phyloP scores from a whole-genome alignment of 768 basidiomycete genomes.

The Lactarius quietus region DNA sequence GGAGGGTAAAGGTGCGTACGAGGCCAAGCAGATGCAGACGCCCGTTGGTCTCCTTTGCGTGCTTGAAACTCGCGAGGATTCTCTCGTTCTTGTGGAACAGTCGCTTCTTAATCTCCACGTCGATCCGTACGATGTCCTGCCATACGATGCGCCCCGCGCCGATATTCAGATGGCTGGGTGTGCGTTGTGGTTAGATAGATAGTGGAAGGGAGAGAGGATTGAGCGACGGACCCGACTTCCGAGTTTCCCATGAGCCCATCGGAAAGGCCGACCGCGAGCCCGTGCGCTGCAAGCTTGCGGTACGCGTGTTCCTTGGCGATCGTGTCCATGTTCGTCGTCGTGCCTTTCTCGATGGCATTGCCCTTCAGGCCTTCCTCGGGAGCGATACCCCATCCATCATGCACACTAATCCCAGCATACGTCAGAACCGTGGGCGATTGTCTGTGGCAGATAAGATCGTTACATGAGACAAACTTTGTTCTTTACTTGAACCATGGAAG shows the following conservation, averaged over 20 bases:
- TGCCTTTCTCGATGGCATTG: constrained; percentile 82
- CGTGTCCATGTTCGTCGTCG: constrained; percentile 85
- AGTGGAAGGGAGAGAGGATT: background rate
- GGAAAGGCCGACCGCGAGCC: constrained; percentile 86
- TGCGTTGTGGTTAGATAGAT: background rate
- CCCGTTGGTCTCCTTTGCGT: constrained; percentile 78
- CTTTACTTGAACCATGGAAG: constrained; percentile 54
- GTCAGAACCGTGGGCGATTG: background rate
- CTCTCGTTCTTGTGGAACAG: constrained; percentile 76
- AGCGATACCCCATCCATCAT: constrained; percentile 95
- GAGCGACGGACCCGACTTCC: constrained; percentile 77
- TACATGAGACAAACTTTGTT: constrained; percentile 93
- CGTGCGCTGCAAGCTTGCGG: constrained; percentile 76
- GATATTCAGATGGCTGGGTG: constrained; percentile 83
- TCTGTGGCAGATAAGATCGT: constrained; percentile 28
- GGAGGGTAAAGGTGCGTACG: constrained; percentile 39
- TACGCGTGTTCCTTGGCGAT: constrained; percentile 74
- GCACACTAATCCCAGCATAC: constrained; percentile 52
- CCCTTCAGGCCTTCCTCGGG: constrained; percentile 67
- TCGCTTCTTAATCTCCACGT: constrained; percentile 84
- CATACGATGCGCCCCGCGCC: constrained; percentile 94
- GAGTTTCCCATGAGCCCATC: constrained; percentile 98
- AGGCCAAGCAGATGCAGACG: constrained; percentile 87
- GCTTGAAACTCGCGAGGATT: constrained; percentile 70
- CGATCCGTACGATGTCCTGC: constrained; percentile 97